These are phyloP conservation scores for Aspergillus viridinutans DNA, from an alignment of 2,329 filamentous ascomycete species.

Conservation along the genomic window DNA sequence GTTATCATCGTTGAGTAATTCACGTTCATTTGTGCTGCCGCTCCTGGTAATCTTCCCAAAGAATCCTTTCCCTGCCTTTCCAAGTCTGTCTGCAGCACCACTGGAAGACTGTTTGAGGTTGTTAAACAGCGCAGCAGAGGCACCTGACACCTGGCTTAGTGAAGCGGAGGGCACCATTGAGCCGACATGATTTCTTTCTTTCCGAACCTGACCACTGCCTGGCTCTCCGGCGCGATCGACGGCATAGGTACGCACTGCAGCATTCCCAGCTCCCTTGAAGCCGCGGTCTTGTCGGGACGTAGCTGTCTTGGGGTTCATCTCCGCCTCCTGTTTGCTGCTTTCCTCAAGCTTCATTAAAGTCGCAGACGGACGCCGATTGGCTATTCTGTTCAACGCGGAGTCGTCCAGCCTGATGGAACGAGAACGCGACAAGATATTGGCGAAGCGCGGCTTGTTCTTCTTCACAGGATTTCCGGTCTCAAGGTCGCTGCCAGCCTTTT, in stretches of 20 bases:
- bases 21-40: constrained; percentile 63
- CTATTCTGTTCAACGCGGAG: constrained; percentile 26
- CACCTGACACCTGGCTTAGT: constrained; percentile 49
- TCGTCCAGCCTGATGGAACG: constrained; percentile 44
- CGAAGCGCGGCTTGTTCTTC: constrained; percentile 44
- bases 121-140: constrained; percentile 62
- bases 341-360: constrained; percentile 38
- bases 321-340: constrained; percentile 30
- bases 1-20: constrained; percentile 72
- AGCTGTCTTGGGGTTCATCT: constrained; percentile 56
- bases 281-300: constrained; percentile 64
- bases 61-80: constrained; percentile 73
- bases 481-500: constrained; percentile 24
- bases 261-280: constrained; percentile 63
- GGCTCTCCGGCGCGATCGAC: constrained; percentile 57
- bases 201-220: constrained; percentile 26
- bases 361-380: constrained; percentile 37
- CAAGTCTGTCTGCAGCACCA: constrained; percentile 65
- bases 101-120: constrained; percentile 69
- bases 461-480: constrained; percentile 28
- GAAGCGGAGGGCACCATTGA: constrained; percentile 43
- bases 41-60: constrained; percentile 74
- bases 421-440: constrained; percentile 42
- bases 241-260: constrained; percentile 65
- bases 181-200: constrained; percentile 31